Evolutionary conservation across 148 eudicot species (phyloP).

Genomic region (Camellia lanceoleosa): DNA sequence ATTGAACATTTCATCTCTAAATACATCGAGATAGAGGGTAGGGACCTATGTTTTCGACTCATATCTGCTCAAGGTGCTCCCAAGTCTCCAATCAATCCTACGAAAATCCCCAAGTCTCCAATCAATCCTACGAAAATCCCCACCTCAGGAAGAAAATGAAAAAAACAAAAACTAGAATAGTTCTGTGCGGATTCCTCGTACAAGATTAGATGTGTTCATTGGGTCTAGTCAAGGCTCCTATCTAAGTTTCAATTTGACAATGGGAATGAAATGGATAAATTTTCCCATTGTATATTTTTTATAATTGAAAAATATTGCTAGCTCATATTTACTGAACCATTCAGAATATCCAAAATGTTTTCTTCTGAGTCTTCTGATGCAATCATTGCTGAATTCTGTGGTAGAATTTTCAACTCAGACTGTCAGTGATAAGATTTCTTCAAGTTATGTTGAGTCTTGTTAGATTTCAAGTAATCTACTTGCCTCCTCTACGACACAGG

Average conservation of each 20-base stretch:
- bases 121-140: not conserved
- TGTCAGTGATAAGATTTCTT: not conserved
- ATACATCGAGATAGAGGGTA: not conserved
- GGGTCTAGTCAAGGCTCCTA: not conserved
- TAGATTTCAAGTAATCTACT: not conserved
- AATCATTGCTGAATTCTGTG: not conserved
- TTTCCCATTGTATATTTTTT: not conserved
- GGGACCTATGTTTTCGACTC: not conserved
- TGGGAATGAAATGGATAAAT: not conserved
- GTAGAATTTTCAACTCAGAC: not conserved
- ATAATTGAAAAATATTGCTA: not conserved
- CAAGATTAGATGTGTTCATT: not conserved
- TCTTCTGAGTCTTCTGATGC: not conserved
- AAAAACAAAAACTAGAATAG: not conserved
- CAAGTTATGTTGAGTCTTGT: not conserved
- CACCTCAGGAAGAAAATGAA: not conserved
- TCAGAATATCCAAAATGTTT: not conserved
- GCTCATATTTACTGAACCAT: not conserved
- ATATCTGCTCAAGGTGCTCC: not conserved
- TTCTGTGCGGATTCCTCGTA: not conserved
- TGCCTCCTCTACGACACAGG: not conserved
- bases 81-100: not conserved
- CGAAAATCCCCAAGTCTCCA: not conserved
- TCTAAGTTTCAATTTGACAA: not conserved
- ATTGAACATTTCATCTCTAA: not conserved